These are phyloP conservation scores for Xylogone sp. DNA, from an alignment of 2,329 filamentous ascomycete species.

Conservation along the genomic window DNA sequence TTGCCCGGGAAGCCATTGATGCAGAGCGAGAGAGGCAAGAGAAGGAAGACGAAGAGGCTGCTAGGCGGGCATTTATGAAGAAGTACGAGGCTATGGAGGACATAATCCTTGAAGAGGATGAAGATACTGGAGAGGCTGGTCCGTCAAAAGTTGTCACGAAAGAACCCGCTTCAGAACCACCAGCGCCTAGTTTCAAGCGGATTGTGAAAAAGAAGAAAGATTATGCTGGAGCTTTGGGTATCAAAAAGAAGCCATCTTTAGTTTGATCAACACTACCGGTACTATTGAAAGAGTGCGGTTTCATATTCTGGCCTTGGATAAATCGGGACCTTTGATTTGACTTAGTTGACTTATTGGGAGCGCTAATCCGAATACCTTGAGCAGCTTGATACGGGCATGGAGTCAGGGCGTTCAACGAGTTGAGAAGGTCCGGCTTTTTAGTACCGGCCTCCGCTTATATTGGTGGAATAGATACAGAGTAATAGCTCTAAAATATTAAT, in stretches of 20 bases:
- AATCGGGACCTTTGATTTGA: too few species aligned
- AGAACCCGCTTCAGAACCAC: constrained; percentile 34
- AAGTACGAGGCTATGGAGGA: constrained; percentile 28
- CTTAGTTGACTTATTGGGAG: too few species aligned
- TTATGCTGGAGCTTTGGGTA: constrained; percentile 68
- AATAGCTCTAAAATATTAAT: too few species aligned
- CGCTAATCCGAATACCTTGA: too few species aligned
- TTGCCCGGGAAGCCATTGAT: constrained; percentile 48
- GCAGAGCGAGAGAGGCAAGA: constrained; percentile 65
- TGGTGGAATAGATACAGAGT: too few species aligned
- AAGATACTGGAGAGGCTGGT: constrained; percentile 21
- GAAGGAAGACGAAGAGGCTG: constrained; percentile 78
- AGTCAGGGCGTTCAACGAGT: too few species aligned
- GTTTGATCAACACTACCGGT: too few species aligned
- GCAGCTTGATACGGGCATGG: too few species aligned
- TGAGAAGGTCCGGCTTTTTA: too few species aligned
- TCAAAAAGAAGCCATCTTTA: constrained; percentile 75
- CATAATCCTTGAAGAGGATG: constrained; percentile 28
- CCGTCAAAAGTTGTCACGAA: constrained; percentile 31
- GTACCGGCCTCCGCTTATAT: too few species aligned
- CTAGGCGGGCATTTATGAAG: constrained; percentile 67
- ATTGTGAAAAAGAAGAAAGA: constrained; percentile 87
- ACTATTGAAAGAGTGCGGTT: too few species aligned
- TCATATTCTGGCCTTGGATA: too few species aligned
- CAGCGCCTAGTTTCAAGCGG: constrained; percentile 68